A percentile compares a stretch with the other conserved stretches of the same genome.
Conservation (phyloP, 2,329 filamentous ascomycete genomes). For the Trichoderma hamatum region DNA sequence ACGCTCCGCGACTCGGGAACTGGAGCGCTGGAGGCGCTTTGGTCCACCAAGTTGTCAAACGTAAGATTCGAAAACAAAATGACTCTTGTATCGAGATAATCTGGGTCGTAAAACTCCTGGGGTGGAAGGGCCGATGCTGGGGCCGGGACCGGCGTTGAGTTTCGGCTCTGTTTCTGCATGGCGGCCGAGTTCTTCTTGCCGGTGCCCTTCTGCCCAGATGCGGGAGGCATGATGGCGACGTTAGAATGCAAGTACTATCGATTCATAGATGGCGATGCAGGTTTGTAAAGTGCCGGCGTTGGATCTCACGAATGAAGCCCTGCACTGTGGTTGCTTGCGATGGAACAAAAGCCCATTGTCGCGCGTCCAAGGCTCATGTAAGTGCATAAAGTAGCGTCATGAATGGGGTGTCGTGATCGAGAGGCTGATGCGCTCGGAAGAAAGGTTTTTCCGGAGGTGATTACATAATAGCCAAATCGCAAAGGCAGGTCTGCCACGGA, state of each 20-base stretch:
- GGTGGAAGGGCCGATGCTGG: conserved; percentile 57
- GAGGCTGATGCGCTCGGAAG: background rate
- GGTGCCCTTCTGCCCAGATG: conserved; percentile 62
- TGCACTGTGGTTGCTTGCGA: background rate
- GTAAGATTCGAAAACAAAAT: conserved; percentile 62
- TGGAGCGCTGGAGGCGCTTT: conserved; percentile 56
- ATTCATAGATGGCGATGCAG: conserved; percentile 8
- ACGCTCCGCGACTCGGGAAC: conserved; percentile 67
- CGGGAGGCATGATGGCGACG: conserved; percentile 55
- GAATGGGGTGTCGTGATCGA: conserved; percentile 7
- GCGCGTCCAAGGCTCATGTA: conserved; percentile 24
- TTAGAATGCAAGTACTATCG: background rate
- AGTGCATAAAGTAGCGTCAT: conserved; percentile 15
- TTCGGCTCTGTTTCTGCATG: conserved; percentile 72
- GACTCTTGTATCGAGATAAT: conserved; percentile 68
- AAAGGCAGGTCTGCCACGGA: background rate
- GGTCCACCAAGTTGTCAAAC: conserved; percentile 72
- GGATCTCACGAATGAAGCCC: background rate
- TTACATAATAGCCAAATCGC: background rate
- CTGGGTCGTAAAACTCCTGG: conserved; percentile 59
- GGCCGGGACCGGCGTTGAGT: conserved; percentile 66
- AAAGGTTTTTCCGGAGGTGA: background rate
- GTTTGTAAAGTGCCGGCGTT: background rate
- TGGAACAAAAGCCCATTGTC: conserved; percentile 17
- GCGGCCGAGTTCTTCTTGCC: conserved; percentile 66